Base-by-base conservation (phyloP, 768 basidiomycete species). In the Leucocoprinus birnbaumii region DNA sequence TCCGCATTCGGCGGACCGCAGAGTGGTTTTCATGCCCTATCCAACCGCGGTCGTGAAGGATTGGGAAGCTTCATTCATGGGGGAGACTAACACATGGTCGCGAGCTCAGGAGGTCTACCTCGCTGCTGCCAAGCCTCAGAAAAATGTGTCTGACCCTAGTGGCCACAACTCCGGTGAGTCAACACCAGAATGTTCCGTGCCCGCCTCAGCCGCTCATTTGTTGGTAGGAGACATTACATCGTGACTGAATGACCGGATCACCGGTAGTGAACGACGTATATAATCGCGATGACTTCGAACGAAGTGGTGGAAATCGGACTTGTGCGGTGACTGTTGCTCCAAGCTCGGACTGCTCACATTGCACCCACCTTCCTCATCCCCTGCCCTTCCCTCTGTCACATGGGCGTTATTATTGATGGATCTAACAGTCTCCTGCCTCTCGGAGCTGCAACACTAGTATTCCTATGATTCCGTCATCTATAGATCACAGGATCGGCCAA, bases 21-120 rank as follows among this genome's bases (percentile, higher is more conserved):
- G 72, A 18, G 64, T 74, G 1, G 66, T 72, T 4, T 66, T 64
- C 45, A 63, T 72, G 59, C 63, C 65, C n/a, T 68, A 68, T 52
- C 69, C 69, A 34, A 25, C 42, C 31, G 61, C 63, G 19, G 63
- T 66, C 21, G 63, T 74, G 27, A 60, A 46, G 18, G 68, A 71
- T 53, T 74, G 71, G 71, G 72, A 73, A 51, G 67, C 66, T 24
- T 67, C 68, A 31, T 66, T 67, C 16, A 60, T 59, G 16, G 61
- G 65, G 18, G 59, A 63, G 16, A 58, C 57, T 44, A 57, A 64
- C 44, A 65, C 61, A 52, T 74, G 71, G 69, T 59, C 66, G 19
- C 59, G 63, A 35, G 73, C 72, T 47, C 67, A 71, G 55, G 68
- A 70, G 40, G 54, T 66, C 49, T 58, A 66, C 41, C 57, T 58